A percentile compares a stretch with the other conserved stretches of the same genome.
These are phyloP conservation scores for Vitis amurensis DNA, from an alignment of 164 flowering plant genomes.

Conservation along the genomic window DNA sequence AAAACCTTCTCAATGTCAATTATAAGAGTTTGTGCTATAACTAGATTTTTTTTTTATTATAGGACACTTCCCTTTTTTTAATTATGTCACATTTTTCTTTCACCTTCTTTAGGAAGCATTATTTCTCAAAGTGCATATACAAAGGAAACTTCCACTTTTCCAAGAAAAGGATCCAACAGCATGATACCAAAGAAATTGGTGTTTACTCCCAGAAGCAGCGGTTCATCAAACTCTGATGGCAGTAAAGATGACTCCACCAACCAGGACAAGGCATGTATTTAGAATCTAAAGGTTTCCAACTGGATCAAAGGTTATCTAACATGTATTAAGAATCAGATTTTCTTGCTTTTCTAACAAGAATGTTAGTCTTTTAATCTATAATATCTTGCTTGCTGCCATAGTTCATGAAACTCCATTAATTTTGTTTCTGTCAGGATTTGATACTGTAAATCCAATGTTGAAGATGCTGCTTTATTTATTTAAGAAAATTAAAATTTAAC, in stretches of 20 bases:
- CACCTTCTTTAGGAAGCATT: conserved; percentile 23
- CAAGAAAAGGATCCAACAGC: conserved; percentile 10
- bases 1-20: neutral
- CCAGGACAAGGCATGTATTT: conserved; percentile 47
- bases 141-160: conserved; percentile 8
- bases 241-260: conserved; percentile 38
- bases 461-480: too few species aligned
- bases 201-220: conserved; percentile 42
- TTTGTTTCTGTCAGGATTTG: neutral
- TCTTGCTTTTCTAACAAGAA: neutral
- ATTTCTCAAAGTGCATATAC: conserved; percentile 18
- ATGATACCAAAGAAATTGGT: conserved; percentile 22
- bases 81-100: neutral
- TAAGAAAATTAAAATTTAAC: too few species aligned
- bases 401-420: too few species aligned
- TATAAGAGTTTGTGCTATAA: neutral
- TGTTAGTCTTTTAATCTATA: neutral
- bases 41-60: neutral
- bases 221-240: conserved; percentile 39
- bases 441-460: neutral
- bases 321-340: neutral
- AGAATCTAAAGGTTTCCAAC: too few species aligned
- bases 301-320: too few species aligned
- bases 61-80: neutral
- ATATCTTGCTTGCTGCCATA: neutral